Percentiles rank a stretch among this genome's conserved stretches.
phyloP scores from a whole-genome alignment of 768 basidiomycete species.

The Infundibulicybe gibba region DNA sequence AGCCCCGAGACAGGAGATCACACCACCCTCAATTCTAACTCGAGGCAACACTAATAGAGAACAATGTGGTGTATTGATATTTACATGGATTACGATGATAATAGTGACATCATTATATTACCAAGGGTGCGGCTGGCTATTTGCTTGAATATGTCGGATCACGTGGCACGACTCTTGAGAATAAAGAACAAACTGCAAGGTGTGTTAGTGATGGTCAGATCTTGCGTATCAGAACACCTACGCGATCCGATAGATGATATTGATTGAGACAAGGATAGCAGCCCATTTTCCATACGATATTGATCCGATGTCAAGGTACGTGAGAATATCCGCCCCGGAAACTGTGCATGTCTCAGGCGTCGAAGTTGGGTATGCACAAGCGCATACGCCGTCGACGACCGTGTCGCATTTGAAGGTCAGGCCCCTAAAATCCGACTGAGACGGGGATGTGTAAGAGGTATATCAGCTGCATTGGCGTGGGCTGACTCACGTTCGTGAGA shows the following conservation, averaged over 20 bases:
- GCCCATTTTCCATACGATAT: constrained; percentile 44
- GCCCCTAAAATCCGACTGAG: constrained; percentile 45
- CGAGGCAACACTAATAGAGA: too few species aligned
- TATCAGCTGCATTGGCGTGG: not conserved
- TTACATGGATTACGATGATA: too few species aligned
- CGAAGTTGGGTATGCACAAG: constrained; percentile 49
- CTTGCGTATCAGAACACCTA: constrained; percentile 15
- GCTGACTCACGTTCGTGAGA: constrained; percentile 27
- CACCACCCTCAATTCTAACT: too few species aligned
- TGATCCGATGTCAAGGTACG: constrained; percentile 39
- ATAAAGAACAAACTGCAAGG: too few species aligned
- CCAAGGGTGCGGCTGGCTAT: too few species aligned
- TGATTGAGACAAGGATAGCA: constrained; percentile 41
- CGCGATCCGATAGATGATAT: constrained; percentile 40
- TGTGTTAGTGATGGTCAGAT: too few species aligned
- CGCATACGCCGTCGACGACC: constrained; percentile 28
- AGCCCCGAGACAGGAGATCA: too few species aligned
- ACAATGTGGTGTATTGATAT: too few species aligned
- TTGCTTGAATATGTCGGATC: too few species aligned
- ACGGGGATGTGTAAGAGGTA: constrained; percentile 14
- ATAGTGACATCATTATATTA: too few species aligned
- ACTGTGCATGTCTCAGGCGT: constrained; percentile 40
- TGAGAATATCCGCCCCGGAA: constrained; percentile 45
- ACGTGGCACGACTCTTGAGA: too few species aligned
- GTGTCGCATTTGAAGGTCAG: constrained; percentile 39